Conservation (phyloP, 345 rosid genomes). For the Eutrema heterophyllum region DNA sequence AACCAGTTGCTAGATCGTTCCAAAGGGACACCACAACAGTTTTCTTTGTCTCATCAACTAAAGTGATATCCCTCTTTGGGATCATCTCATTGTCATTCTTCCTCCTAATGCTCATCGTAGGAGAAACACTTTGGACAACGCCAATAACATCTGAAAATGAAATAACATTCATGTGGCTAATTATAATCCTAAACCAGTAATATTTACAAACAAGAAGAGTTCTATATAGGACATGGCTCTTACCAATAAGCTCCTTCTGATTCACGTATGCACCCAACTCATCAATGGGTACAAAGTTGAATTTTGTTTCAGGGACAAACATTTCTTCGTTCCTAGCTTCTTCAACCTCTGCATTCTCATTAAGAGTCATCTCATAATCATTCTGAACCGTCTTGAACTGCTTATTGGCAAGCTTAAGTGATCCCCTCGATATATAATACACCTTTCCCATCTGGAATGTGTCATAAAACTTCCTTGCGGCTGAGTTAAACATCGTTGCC, state of each 20-base stretch:
- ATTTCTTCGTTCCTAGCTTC: conserved; percentile 65
- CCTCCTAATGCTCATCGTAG: conserved; percentile 72
- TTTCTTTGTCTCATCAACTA: conserved; percentile 82
- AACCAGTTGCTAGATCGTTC: conserved; percentile 77
- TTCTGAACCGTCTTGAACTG: conserved; percentile 89
- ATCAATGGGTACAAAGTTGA: conserved; percentile 78
- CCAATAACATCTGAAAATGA: conserved; percentile 65
- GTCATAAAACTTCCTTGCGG: conserved; percentile 81
- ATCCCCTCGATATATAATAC: conserved; percentile 78
- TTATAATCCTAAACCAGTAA: not conserved
- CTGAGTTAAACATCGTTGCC: conserved; percentile 94
- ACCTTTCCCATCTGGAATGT: conserved; percentile 80
- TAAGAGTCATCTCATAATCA: conserved; percentile 88
- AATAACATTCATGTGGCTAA: not conserved
- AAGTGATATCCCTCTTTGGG: conserved; percentile 82
- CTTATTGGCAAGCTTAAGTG: conserved; percentile 79
- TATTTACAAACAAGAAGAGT: not conserved
- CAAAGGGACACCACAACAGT: conserved; percentile 84
- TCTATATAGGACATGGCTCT: conserved; percentile 8
- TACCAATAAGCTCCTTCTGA: conserved; percentile 78
- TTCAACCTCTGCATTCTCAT: conserved; percentile 85
- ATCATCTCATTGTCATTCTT: conserved; percentile 66
- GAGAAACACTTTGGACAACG: conserved; percentile 81
- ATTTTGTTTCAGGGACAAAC: conserved; percentile 75
- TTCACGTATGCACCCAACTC: conserved; percentile 67